Evolutionary conservation across 495 filamentous ascomycete genomes (phyloP), one percentile per base, ranked within the genome.

Genomic region (Tuber brumale): DNA sequence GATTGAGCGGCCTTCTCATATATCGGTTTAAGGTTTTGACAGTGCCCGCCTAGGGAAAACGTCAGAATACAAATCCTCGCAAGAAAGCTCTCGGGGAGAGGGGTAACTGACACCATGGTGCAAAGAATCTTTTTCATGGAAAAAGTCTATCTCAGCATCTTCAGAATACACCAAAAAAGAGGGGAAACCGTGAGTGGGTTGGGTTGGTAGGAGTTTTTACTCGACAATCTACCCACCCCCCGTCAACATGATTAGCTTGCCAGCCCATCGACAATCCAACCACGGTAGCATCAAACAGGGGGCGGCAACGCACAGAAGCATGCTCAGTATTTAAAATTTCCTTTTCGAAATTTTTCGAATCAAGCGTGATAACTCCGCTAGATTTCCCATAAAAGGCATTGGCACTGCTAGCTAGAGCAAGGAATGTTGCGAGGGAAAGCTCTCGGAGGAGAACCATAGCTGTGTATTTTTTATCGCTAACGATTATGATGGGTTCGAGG

Each of bases 1-100:
- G 89, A 92, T 82, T 92, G 92, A 57, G 95, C 96, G 4, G 91
- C 94, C 84, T 97, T 97, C 81, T 97, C 95, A 85, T 93, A 99
- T 73, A 93, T 92, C 0, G 95, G 95, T 84, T 97, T 94, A 78
- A 99, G 90, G 84, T 91, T 97, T 84, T 97, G 87, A 85, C 95
- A 99, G 84, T 99, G 96, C 37, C 95, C 95, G 80, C 95, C 97
- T 96, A 92, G 97, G 48, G 93, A 94, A 12, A 93, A 93, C 10
- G 66, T 75, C 43, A 78, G 72, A 42, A 70, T 3, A 37, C 9
- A 42, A 37, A 76, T 23, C 51, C 71, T 51, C 35, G 75, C n/a
- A 42, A 70, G 45, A 27, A 61, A 44, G 66, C 57, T 57, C 43
- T 35, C 16, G 27, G 74, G 45, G 66, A 70, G 69, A 44, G n/a